Conservation (phyloP, 108 stramenopile species). For the Fragilaria radians region DNA sequence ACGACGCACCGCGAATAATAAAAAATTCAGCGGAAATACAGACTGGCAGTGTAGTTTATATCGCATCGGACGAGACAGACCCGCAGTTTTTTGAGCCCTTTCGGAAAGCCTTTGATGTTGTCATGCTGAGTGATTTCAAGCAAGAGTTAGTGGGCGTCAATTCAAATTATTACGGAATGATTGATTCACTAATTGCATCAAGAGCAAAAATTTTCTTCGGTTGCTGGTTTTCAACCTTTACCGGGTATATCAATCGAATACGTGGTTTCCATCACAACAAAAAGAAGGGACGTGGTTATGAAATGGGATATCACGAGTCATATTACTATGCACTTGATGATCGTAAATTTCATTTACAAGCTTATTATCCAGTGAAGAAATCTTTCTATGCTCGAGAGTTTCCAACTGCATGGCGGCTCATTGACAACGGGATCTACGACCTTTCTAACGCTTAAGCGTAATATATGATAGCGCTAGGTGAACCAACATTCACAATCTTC, state of each 20-base stretch:
- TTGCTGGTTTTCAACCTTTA: constrained; percentile 60
- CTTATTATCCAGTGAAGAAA: constrained; percentile 28
- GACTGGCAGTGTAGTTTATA: constrained; percentile 42
- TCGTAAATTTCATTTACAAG: constrained; percentile 28
- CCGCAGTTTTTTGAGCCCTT: constrained; percentile 57
- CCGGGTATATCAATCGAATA: constrained; percentile 77
- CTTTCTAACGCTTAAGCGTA: not conserved
- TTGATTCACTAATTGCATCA: constrained; percentile 63
- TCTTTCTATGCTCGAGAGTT: constrained; percentile 37
- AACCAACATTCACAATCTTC: no score
- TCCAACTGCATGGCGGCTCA: constrained; percentile 74
- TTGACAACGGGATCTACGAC: constrained; percentile 46
- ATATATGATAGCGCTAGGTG: not conserved
- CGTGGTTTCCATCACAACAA: constrained; percentile 63
- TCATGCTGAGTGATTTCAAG: constrained; percentile 63
- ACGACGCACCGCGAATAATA: constrained; percentile 11
- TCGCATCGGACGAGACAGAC: constrained; percentile 70
- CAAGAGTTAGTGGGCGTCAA: constrained; percentile 40
- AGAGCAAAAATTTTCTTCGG: constrained; percentile 52
- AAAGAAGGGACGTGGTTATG: constrained; percentile 40
- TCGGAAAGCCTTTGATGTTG: constrained; percentile 33
- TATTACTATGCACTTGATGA: constrained; percentile 37
- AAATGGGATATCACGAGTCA: constrained; percentile 47
- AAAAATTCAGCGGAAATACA: constrained; percentile 13
- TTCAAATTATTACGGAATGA: constrained; percentile 60